Percentiles rank a stretch among this genome's conserved stretches.
These are phyloP conservation scores for Kewa caespitosa DNA, from an alignment of 179 eudicot species.

Conservation along the genomic window DNA sequence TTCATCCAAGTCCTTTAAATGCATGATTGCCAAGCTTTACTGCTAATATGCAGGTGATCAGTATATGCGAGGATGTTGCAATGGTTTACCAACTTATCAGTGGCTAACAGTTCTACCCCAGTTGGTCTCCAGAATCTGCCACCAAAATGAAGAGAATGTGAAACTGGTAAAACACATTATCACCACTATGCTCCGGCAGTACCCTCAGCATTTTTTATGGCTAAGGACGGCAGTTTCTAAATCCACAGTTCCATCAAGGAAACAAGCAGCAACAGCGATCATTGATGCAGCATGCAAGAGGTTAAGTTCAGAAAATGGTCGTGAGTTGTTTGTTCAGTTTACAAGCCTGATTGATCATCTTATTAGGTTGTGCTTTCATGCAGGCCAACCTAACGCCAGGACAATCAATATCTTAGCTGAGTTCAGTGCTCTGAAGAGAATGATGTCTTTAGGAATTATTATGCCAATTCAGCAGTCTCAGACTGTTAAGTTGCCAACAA, in stretches of 20 bases:
- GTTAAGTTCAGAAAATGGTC: constrained; percentile 48
- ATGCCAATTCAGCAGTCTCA: constrained; percentile 97
- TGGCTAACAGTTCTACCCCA: constrained; percentile 99
- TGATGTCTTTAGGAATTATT: constrained; percentile 96
- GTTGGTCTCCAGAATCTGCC: constrained; percentile 96
- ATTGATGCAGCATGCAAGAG: constrained; percentile 86
- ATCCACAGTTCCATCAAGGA: constrained; percentile 88
- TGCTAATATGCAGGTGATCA: constrained; percentile 54
- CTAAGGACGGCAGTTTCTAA: constrained; percentile 99
- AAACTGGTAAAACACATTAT: constrained; percentile 81
- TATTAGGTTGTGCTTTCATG: constrained; percentile 88
- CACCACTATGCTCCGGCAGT: constrained; percentile 83
- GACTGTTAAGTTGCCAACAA: constrained; percentile 74
- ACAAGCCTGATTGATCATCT: constrained; percentile 84
- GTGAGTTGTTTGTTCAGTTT: constrained; percentile 81
- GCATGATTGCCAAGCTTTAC: constrained; percentile 2
- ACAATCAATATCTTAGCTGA: constrained; percentile 86
- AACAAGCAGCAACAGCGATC: constrained; percentile 97
- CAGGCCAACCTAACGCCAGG: constrained; percentile 82
- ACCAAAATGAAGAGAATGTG: constrained; percentile 93
- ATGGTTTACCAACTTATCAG: constrained; percentile 91
- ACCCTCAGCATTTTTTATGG: constrained; percentile 98
- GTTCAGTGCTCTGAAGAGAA: constrained; percentile 95
- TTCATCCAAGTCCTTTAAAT: constrained; percentile 7
- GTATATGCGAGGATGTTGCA: constrained; percentile 94